These are phyloP conservation scores for Wickerhamiella australiensis DNA, from an alignment of 805 yeast species.

Conservation along the genomic window DNA sequence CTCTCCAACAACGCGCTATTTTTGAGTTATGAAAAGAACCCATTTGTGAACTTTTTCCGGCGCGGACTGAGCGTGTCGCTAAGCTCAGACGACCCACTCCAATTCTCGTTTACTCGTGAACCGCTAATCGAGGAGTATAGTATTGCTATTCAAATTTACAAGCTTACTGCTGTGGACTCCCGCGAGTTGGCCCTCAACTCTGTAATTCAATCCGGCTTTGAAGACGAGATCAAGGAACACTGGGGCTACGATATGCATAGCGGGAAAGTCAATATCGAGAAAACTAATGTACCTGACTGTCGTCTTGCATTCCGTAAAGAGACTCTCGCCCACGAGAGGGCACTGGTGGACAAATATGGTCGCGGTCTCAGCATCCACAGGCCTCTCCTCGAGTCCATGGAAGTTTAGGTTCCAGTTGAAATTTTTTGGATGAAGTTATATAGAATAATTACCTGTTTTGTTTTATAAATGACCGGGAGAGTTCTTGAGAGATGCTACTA, in stretches of 20 bases:
- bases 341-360: conserved; percentile 27
- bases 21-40: conserved; percentile 92
- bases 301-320: conserved; percentile 76
- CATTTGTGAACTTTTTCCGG: conserved; percentile 80
- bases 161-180: conserved; percentile 89
- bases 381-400: background rate
- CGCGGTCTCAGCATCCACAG: conserved; percentile 10
- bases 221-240: conserved; percentile 68
- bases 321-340: conserved; percentile 61
- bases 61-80: conserved; percentile 89
- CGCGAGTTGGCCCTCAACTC: conserved; percentile 93
- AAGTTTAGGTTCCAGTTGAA: no score
- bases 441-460: background rate
- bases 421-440: no score
- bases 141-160: conserved; percentile 96
- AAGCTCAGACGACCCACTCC: conserved; percentile 95
- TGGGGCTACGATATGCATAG: conserved; percentile 62
- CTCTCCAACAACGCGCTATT: conserved; percentile 91
- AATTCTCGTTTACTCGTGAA: conserved; percentile 92
- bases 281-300: conserved; percentile 88
- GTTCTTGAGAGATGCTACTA: no score
- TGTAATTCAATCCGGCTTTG: conserved; percentile 90
- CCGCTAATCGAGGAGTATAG: conserved; percentile 96
- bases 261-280: conserved; percentile 73
- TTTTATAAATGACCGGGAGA: no score